Evolutionary conservation across 139 green algal genomes (phyloP), one percentile per base, ranked within the genome.

Genomic region (Medakamo hakoo): DNA sequence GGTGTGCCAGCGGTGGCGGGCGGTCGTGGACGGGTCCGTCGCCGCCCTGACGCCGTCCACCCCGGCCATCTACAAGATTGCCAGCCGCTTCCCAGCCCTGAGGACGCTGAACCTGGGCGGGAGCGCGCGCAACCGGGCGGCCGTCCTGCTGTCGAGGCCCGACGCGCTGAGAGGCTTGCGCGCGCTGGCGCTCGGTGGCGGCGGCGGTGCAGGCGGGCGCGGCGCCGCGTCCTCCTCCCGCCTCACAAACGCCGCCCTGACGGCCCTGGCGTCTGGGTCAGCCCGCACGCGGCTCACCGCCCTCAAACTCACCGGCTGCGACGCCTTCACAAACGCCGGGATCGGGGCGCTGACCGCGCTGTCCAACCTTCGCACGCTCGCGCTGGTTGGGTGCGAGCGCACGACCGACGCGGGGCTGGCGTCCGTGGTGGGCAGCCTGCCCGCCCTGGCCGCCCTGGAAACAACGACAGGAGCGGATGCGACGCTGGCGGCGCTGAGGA

Each of bases 1-100:
- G 27, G 49, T 65, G 29, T 71, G 66, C 49, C 55, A 59, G 49
- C 66, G 48, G 14, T 71, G 66, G 66, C 52, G 49, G 40, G 40
- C 40, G 40, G 40, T 16, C 9, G 40, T 52, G 9, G 40, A 52
- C 16, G 40, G 40, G 9, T 9, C 40, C 9, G 40, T 52, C 40
- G 40, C 40, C 9, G 9, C 40, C 9, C 40, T 52, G 9, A 16
- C 40, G 40, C 40, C 40, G 40, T 52, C 40, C 9, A 9, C 9
- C 40, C 9, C 40, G 40, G 9, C 9, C 40, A 52, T 52, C 9
- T 16, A 52, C 40, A 52, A 9, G 40, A 9, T 52, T 9, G 40
- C 40, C 40, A 16, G 9, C 40, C 40, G 16, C 9, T 52, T 52
- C 16, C 40, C 40, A 16, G 40, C 9, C 9, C 9, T 16, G 9